Percentiles rank a stretch among this genome's conserved stretches.
Conservation (phyloP, 2,329 filamentous ascomycete species). For the Helminthosporium solani region DNA sequence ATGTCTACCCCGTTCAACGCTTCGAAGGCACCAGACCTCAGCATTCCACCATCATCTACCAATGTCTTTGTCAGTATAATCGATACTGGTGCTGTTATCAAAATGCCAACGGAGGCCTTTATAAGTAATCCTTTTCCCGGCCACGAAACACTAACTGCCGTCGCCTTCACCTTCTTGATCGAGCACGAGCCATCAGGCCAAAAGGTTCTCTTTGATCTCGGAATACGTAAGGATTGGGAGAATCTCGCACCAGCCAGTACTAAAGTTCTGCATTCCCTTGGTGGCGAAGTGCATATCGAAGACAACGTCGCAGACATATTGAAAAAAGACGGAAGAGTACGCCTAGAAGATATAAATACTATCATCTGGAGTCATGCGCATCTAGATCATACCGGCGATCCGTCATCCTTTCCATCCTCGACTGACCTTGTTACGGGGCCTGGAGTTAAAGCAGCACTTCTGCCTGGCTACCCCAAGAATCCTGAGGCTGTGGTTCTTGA, state of each 20-base stretch:
- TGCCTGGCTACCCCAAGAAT: conserved; percentile 51
- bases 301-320: conserved; percentile 44
- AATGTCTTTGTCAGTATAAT: no score
- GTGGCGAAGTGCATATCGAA: background rate
- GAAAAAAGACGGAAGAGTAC: conserved; percentile 36
- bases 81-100: no score
- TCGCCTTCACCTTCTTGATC: background rate
- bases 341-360: conserved; percentile 37
- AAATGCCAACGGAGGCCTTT: no score
- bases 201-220: background rate
- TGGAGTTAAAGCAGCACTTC: conserved; percentile 50
- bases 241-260: background rate
- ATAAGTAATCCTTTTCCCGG: no score
- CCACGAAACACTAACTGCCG: no score
- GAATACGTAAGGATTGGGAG: background rate
- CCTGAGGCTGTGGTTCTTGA: conserved; percentile 21
- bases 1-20: no score
- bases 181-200: background rate
- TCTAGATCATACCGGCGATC: conserved; percentile 57
- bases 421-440: conserved; percentile 56
- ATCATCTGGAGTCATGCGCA: conserved; percentile 49
- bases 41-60: no score
- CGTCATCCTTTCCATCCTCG: conserved; percentile 47
- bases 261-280: background rate
- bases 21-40: no score